phyloP scores from a whole-genome alignment of 805 yeast species.

The Saitoella complicata region DNA sequence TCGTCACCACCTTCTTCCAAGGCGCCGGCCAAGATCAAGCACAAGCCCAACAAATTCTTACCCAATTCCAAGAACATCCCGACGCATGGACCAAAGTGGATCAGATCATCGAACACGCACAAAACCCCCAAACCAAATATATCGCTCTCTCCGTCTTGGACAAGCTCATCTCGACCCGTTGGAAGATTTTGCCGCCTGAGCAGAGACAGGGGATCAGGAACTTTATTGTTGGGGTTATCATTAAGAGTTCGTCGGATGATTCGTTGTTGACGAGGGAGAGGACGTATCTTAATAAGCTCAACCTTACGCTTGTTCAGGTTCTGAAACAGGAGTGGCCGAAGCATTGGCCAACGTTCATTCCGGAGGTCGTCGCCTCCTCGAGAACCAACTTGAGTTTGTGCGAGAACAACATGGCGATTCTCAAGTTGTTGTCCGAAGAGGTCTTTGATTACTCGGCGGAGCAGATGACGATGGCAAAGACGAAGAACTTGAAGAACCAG shows the following conservation, averaged over 20 bases:
- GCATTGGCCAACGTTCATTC: slow-evolving; percentile 94
- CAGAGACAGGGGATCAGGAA: slow-evolving; percentile 88
- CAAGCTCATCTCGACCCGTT: slow-evolving; percentile 73
- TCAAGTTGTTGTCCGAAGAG: slow-evolving; percentile 81
- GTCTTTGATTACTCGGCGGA: slow-evolving; percentile 92
- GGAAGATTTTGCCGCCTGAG: slow-evolving; percentile 82
- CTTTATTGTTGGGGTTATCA: slow-evolving; percentile 85
- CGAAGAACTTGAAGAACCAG: slow-evolving; percentile 61
- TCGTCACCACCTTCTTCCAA: slow-evolving; percentile 70
- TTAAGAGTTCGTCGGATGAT: slow-evolving; percentile 77
- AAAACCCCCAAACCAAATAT: slow-evolving; percentile 76
- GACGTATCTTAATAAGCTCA: slow-evolving; percentile 81
- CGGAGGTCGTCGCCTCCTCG: slow-evolving; percentile 76
- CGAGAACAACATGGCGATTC: slow-evolving; percentile 90
- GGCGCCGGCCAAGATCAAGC: slow-evolving; percentile 38
- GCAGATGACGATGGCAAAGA: slow-evolving; percentile 92
- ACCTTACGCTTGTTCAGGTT: slow-evolving; percentile 81
- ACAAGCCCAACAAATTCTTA: slow-evolving; percentile 42
- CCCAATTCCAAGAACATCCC: slow-evolving; percentile 70
- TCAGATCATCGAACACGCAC: slow-evolving; percentile 61
- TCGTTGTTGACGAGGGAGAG: slow-evolving; percentile 51
- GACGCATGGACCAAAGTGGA: slow-evolving; percentile 95
- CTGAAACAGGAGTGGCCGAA: slow-evolving; percentile 98
- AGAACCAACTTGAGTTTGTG: slow-evolving; percentile 81
- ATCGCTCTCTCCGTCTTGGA: slow-evolving; percentile 83